phyloP scores from a whole-genome alignment of 192 early-diverging fungal genomes.

The Coemansia sp. region DNA sequence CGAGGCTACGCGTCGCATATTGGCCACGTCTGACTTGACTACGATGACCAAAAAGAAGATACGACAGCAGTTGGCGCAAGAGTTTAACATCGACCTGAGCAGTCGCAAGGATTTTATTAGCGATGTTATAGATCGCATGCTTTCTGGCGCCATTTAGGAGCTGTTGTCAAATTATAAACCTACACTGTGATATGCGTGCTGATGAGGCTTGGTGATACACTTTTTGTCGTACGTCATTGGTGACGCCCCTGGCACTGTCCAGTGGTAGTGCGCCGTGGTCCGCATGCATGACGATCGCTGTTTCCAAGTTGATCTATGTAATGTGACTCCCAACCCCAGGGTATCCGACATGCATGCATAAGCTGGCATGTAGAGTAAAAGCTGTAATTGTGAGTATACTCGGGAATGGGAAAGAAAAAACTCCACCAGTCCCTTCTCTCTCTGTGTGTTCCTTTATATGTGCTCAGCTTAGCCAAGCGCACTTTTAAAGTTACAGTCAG shows the following conservation, averaged over 20 bases:
- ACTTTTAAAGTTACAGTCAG: background rate
- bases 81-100: slow-evolving; percentile 73
- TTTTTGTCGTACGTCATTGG: background rate
- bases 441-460: background rate
- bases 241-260: background rate
- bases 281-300: background rate
- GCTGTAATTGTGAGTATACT: background rate
- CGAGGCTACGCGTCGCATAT: slow-evolving; percentile 66
- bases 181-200: background rate
- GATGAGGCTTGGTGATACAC: background rate
- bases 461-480: background rate
- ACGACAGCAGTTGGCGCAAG: slow-evolving; percentile 64
- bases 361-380: background rate
- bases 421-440: background rate
- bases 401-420: background rate
- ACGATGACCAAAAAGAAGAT: slow-evolving; percentile 83
- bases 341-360: background rate
- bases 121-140: slow-evolving; percentile 58
- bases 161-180: background rate
- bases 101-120: slow-evolving; percentile 75
- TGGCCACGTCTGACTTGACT: slow-evolving; percentile 71
- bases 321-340: background rate
- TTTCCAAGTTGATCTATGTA: background rate
- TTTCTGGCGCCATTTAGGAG: slow-evolving; percentile 19
- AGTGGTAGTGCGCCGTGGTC: background rate